Conservation (phyloP, 495 filamentous ascomycete genomes). For the Neurospora hispaniola region DNA sequence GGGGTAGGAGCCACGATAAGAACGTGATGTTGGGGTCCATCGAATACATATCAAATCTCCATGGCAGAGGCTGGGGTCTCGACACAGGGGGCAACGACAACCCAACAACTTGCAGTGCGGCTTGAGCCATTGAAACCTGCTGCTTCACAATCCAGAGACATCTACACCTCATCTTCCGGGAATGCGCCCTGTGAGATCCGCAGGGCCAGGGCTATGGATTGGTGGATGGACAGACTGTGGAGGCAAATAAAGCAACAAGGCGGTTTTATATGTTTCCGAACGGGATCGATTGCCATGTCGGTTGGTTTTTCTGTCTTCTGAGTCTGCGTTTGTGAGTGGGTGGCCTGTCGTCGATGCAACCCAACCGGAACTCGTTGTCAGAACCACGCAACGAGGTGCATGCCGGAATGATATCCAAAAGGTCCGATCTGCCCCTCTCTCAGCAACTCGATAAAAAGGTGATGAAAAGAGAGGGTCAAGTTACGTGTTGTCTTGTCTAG, state of each 20-base stretch:
- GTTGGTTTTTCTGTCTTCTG: background rate
- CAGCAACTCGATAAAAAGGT: background rate
- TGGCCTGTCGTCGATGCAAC: background rate
- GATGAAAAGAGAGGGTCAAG: background rate
- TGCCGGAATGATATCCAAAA: background rate
- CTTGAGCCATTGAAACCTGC: background rate
- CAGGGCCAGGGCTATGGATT: background rate
- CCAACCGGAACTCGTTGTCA: background rate
- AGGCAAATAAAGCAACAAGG: background rate
- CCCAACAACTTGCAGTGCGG: background rate
- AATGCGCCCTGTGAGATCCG: background rate
- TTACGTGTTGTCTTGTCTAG: background rate
- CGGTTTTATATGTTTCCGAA: background rate
- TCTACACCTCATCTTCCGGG: background rate
- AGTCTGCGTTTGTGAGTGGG: background rate
- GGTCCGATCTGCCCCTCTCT: background rate
- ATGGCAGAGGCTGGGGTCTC: background rate
- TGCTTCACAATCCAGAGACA: background rate
- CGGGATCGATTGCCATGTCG: background rate
- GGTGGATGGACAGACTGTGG: background rate
- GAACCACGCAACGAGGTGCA: constrained; percentile 1
- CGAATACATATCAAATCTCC: background rate
- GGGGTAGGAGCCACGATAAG: background rate
- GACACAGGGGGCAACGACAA: background rate
- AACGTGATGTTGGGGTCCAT: background rate